phyloP scores from a whole-genome alignment of 1,139 yeast genomes.

The Yamadazyma oceani region DNA sequence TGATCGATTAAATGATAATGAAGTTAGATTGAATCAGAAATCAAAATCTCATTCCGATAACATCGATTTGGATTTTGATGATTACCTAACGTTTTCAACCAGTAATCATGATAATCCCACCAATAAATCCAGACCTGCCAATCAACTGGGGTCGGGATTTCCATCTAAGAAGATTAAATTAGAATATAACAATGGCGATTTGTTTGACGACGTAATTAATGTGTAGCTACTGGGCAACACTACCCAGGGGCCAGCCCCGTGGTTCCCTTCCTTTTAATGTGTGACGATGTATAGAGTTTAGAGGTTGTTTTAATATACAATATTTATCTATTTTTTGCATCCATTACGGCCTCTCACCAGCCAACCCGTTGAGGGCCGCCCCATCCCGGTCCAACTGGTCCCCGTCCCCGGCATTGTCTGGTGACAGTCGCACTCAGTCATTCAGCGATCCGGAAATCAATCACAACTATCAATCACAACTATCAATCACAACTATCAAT shows the following conservation, averaged over 20 bases:
- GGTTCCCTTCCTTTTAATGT: too few relatives aligned
- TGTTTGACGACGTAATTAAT: constrained; percentile 11
- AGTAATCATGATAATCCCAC: constrained; percentile 31
- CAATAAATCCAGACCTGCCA: background rate
- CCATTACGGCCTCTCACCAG: too few relatives aligned
- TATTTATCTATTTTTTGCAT: background rate
- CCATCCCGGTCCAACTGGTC: too few relatives aligned
- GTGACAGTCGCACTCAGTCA: too few relatives aligned
- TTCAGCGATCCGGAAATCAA: too few relatives aligned
- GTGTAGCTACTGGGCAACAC: constrained; percentile 3
- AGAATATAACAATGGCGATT: constrained; percentile 8
- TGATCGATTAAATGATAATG: constrained; percentile 10
- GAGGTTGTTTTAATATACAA: background rate
- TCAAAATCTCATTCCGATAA: background rate
- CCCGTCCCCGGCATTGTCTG: too few relatives aligned
- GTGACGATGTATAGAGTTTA: constrained; percentile 1
- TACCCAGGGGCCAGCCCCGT: too few relatives aligned
- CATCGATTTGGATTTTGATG: constrained; percentile 19
- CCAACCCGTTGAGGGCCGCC: too few relatives aligned
- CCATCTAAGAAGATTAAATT: constrained; percentile 5
- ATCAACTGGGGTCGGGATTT: background rate
- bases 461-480: too few relatives aligned
- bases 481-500: background rate
- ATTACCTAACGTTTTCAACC: constrained; percentile 23
- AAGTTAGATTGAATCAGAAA: constrained; percentile 34